Conservation (phyloP, 306 rosid species). For the Vigna radiata region DNA sequence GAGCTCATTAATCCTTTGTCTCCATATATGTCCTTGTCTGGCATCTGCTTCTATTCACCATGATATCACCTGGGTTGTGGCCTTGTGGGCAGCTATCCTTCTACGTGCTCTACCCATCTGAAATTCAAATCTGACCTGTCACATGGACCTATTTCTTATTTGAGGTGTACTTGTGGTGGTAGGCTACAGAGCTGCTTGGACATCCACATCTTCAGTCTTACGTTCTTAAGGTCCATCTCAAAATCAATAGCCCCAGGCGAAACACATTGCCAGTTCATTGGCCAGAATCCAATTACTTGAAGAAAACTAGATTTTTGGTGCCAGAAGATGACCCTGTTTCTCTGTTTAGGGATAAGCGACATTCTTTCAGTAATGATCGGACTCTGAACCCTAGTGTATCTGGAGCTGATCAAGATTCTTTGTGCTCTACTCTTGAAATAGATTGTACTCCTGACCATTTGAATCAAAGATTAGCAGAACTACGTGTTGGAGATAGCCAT, state of each 20-base stretch:
- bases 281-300: conserved; percentile 62
- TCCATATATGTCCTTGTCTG: conserved; percentile 7
- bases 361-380: conserved; percentile 73
- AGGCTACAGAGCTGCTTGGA: conserved; percentile 92
- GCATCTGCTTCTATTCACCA: background rate
- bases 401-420: conserved; percentile 77
- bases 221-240: conserved; percentile 81
- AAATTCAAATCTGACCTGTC: conserved; percentile 38
- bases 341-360: conserved; percentile 58
- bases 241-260: conserved; percentile 78
- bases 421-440: conserved; percentile 75
- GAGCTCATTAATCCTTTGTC: conserved; percentile 13
- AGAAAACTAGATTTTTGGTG: conserved; percentile 82
- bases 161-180: conserved; percentile 50
- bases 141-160: conserved; percentile 47
- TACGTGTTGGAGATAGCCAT: conserved; percentile 49
- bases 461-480: conserved; percentile 59
- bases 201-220: conserved; percentile 86
- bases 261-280: conserved; percentile 62
- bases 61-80: conserved; percentile 22
- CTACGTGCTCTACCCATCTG: background rate
- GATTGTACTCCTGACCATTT: conserved; percentile 63
- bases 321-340: conserved; percentile 52
- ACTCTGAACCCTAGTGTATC: conserved; percentile 83
- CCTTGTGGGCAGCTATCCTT: conserved; percentile 20